Evolutionary conservation across 805 yeast species (phyloP).

Genomic region (Pichia rugopelliculosa): DNA sequence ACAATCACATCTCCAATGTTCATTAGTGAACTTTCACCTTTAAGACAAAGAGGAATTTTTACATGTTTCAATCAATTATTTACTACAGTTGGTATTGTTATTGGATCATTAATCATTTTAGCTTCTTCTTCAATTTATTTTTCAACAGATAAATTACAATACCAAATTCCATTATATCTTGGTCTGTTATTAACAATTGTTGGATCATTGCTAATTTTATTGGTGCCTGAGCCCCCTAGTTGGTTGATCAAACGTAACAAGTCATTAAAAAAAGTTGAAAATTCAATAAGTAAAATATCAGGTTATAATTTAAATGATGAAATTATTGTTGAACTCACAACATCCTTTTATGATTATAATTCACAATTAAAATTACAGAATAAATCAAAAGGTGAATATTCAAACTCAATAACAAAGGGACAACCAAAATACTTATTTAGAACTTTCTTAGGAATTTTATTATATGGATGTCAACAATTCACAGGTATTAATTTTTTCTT

Average conservation of each 20-base stretch:
- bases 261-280: conserved; percentile 12
- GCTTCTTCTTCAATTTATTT: conserved; percentile 11
- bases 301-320: conserved; percentile 18
- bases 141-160: conserved; percentile 15
- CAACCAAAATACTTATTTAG: conserved; percentile 26
- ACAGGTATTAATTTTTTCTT: conserved; percentile 63
- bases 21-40: conserved; percentile 30
- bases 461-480: conserved; percentile 38
- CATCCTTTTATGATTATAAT: conserved; percentile 16
- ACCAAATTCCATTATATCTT: conserved; percentile 16
- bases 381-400: background rate
- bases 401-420: conserved; percentile 19
- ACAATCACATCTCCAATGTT: conserved; percentile 31
- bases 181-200: conserved; percentile 8
- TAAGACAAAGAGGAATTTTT: conserved; percentile 24
- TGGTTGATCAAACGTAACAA: conserved; percentile 18
- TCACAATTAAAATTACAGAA: background rate
- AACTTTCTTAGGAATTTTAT: conserved; percentile 24
- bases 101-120: conserved; percentile 24
- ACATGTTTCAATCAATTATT: conserved; percentile 28
- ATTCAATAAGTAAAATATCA: conserved; percentile 18
- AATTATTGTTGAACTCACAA: conserved; percentile 15
- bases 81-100: conserved; percentile 29
- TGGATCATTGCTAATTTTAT: conserved; percentile 15
- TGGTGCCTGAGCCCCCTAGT: conserved; percentile 31